These are phyloP conservation scores for Plasmodium inui DNA, from an alignment of 169 alveolate genomes.

Conservation along the genomic window DNA sequence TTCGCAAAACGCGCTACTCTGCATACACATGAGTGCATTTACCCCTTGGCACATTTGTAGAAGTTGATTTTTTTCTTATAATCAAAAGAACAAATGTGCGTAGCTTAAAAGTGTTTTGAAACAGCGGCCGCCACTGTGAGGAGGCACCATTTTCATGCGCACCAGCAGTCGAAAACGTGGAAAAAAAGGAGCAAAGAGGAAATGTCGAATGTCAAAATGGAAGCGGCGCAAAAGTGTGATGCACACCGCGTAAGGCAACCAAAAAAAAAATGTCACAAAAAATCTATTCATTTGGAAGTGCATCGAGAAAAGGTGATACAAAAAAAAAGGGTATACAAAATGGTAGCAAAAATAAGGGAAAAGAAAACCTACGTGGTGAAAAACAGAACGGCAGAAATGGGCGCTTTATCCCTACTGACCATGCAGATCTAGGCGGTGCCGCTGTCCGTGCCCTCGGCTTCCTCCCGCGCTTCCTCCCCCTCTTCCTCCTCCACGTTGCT, in stretches of 20 bases:
- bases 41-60: not conserved
- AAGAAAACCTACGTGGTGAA: not conserved
- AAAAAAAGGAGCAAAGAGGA: not conserved
- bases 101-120: not conserved
- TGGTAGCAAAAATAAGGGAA: no score
- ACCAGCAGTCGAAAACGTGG: not conserved
- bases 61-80: not conserved
- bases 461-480: not conserved
- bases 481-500: slow-evolving; percentile 11
- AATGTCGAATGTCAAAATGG: not conserved
- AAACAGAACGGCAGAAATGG: not conserved
- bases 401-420: not conserved
- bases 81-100: not conserved
- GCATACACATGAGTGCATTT: not conserved
- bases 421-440: not conserved
- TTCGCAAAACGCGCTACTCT: not conserved
- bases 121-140: not conserved
- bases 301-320: not conserved
- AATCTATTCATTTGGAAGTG: not conserved
- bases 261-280: not conserved
- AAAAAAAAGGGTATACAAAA: no score
- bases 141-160: not conserved
- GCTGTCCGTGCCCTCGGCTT: not conserved
- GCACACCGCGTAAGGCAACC: not conserved
- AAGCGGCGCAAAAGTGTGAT: not conserved